phyloP scores from a whole-genome alignment of 139 green algal species.

The Volvox africanus region DNA sequence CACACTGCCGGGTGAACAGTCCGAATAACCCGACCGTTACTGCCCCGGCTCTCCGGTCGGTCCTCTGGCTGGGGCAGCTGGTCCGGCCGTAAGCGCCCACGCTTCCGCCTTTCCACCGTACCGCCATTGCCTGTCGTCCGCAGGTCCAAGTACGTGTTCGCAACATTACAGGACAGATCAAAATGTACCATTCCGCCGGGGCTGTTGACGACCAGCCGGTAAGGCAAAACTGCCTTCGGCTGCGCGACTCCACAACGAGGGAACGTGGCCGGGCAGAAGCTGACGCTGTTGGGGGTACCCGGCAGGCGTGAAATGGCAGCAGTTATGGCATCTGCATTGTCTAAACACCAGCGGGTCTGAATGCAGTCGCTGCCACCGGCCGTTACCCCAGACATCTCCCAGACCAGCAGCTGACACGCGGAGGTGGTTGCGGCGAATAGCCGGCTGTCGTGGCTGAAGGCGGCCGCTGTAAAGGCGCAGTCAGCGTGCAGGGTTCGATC shows the following conservation, averaged over 20 bases:
- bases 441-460: constrained; percentile 64
- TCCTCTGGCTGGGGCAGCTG: constrained; percentile 28
- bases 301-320: constrained; percentile 52
- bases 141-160: background rate
- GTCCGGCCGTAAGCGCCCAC: constrained; percentile 8
- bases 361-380: background rate
- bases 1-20: constrained; percentile 41
- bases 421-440: constrained; percentile 51
- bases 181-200: constrained; percentile 54
- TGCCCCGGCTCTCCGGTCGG: constrained; percentile 33
- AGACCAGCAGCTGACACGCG: constrained; percentile 49
- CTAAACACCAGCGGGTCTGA: constrained; percentile 38
- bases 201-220: constrained; percentile 43
- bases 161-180: constrained; percentile 22
- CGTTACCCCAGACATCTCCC: constrained; percentile 7
- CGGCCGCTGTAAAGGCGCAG: constrained; percentile 59
- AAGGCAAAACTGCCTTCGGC: background rate
- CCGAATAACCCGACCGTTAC: constrained; percentile 42
- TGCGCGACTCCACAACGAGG: background rate
- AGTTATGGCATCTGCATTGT: constrained; percentile 33
- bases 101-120: background rate
- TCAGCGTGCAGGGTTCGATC: constrained; percentile 24
- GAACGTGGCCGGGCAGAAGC: constrained; percentile 17
- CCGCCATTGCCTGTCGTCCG: background rate
- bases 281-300: constrained; percentile 35